Base-by-base conservation (phyloP, 345 rosid genomes). In the Hypericum androsaemum region DNA sequence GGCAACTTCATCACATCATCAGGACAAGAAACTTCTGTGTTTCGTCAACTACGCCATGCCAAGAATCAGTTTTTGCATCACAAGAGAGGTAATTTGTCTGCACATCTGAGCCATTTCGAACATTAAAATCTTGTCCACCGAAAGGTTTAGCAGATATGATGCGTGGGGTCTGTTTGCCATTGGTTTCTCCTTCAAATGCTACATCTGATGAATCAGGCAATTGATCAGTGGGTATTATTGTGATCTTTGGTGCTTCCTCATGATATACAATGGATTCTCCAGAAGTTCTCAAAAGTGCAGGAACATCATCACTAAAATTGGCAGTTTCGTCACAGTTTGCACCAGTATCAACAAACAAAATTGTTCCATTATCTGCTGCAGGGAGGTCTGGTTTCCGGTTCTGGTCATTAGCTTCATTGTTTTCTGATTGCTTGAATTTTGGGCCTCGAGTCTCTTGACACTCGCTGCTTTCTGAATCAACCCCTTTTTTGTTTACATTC, bases 381-480 rank as follows among this genome's bases (percentile, higher is more conserved):
- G 56, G 62, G 64, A 61, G 28, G 32, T 22, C 32, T 22, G 32
- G 32, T 41, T 62, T 57, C 11, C 58, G 61, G 37, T 43, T 35
- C 42, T 60, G 49, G 36, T 57, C 48, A 54, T 40, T 66, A 39
- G 32, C 50, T 45, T 43, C 59, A 68, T 12, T 50, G 37, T 39
- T 61, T 60, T 50, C 55, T 48, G 58, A 12, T 36, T 37, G 46
- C 43, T 56, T 40, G 43, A 65, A 39, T 62, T 71, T 72, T 36
- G 63, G 63, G 41, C 22, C 58, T 58, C 60, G 65, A 41, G 52
- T 40, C 64, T 68, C 75, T 58, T 61, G 65, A 41, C 54, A 43
- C 64, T 68, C 75, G 53, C 39, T 67, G 39, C 52, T 62, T 51
- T 56, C 71, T 59, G 76, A 64, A 54, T 49, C 57, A 60, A 13